Evolutionary conservation across 176 grass and related monocot genomes (phyloP).

Genomic region (Aegilops bicornis): DNA sequence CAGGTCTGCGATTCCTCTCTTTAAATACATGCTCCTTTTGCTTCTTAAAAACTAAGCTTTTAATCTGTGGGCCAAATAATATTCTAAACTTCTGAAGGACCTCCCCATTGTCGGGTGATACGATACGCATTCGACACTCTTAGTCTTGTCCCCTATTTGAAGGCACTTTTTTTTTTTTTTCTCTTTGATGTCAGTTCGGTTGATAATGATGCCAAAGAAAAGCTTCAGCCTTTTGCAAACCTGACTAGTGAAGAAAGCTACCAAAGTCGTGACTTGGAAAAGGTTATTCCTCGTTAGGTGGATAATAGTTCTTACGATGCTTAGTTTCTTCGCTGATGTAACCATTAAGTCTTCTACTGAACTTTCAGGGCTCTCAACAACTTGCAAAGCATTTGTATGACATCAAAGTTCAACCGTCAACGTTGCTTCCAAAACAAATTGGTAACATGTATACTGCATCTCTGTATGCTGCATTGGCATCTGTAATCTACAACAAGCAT

Average conservation of each 20-base stretch:
- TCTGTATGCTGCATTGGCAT: slow-evolving; percentile 75
- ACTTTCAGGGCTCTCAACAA: slow-evolving; percentile 87
- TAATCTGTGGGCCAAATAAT: not conserved
- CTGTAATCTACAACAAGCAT: slow-evolving; percentile 70
- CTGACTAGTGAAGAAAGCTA: slow-evolving; percentile 73
- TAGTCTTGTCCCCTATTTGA: not conserved
- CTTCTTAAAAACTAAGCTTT: not conserved
- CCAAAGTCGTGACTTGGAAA: slow-evolving; percentile 78
- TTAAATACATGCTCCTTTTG: not conserved
- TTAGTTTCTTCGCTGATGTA: slow-evolving; percentile 32
- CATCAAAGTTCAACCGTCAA: slow-evolving; percentile 74
- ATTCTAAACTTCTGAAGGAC: not conserved
- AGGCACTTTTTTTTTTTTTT: slow-evolving; percentile 2
- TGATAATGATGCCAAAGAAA: slow-evolving; percentile 63
- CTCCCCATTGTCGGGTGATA: not conserved
- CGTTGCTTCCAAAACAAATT: slow-evolving; percentile 75
- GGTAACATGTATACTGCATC: slow-evolving; percentile 93
- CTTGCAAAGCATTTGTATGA: slow-evolving; percentile 83
- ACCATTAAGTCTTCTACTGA: not conserved
- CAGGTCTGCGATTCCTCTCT: slow-evolving; percentile 50
- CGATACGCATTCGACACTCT: not conserved
- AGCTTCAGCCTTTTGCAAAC: slow-evolving; percentile 61
- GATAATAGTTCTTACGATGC: slow-evolving; percentile 23
- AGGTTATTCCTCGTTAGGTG: slow-evolving; percentile 33
- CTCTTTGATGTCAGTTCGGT: slow-evolving; percentile 51